Evolutionary conservation across 495 filamentous ascomycete species (phyloP), one percentile per base, ranked within the genome.

Genomic region (Xylaria palmicola): DNA sequence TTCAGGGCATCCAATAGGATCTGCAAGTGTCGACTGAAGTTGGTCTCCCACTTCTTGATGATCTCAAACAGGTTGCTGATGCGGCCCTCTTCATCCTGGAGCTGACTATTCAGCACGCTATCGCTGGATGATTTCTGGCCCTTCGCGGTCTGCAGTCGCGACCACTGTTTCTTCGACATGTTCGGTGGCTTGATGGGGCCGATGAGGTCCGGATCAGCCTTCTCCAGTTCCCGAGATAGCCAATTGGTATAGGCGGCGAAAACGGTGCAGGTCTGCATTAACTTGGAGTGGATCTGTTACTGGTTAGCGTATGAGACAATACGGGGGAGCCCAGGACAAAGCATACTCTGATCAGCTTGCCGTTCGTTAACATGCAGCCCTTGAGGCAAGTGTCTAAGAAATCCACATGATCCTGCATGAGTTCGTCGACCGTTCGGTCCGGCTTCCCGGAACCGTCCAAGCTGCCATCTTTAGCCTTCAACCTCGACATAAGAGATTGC

Each of bases 391-490:
- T 97, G 68, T 97, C 94, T 56, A 98, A 74, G 72, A 98, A 98
- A 75, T 98, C 94, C 30, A 98, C 93, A 79, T 98, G 94, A 72
- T 98, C 93, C 74, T 98, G 92, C 94, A 98, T 98, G 68, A 98
- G 76, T 72, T 97, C 91, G 65, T 98, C 94, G 15, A 98, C 95
- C 0, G 94, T 98, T 39, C 92, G 82, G 60, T 90, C 91, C n/a
- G 72, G 67, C 41, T 77, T 79, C 0, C 80, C 81, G 15, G 78
- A 80, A 39, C 77, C 77, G 60, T 71, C 69, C 36, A 63, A 53
- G 59, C 62, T 67, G n/a, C 77, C 81, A 40, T 86, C 83, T 32
- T 82, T 81, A 12, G 82, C 81, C 57, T 86, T 88, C 12, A 98
- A 81, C 54, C 90, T 82, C 24, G 87, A 85, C 92, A 97, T 98